A percentile compares a stretch with the other conserved stretches of the same genome.
These are phyloP conservation scores for Nemania diffusa DNA, from an alignment of 2,329 filamentous ascomycete genomes.

Conservation along the genomic window DNA sequence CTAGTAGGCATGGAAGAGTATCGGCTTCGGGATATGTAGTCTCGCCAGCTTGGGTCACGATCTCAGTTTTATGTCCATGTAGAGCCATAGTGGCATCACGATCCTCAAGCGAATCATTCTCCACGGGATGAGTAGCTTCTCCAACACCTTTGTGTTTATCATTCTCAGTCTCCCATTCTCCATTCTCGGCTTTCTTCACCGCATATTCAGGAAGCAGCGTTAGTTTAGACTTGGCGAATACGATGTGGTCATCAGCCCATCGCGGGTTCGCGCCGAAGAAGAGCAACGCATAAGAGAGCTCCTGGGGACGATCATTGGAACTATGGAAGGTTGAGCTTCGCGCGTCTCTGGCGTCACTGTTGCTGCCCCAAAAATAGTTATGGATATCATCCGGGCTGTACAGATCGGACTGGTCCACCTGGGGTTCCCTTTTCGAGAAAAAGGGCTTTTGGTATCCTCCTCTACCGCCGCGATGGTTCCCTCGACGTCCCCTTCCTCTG, in stretches of 20 bases:
- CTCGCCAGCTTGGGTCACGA: not conserved
- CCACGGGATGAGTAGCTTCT: not conserved
- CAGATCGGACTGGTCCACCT: constrained; percentile 33
- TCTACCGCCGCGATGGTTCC: constrained; percentile 19
- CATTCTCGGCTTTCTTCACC: constrained; percentile 38
- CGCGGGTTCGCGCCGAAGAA: constrained; percentile 40
- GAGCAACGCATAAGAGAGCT: constrained; percentile 41
- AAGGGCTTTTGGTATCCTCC: constrained; percentile 25
- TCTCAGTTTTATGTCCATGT: not conserved
- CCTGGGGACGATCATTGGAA: constrained; percentile 32
- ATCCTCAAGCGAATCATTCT: constrained; percentile 1
- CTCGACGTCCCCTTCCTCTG: constrained; percentile 18
- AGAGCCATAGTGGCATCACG: not conserved
- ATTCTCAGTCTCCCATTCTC: constrained; percentile 36
- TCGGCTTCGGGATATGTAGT: not conserved
- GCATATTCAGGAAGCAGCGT: constrained; percentile 41
- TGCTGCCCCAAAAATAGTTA: constrained; percentile 33
- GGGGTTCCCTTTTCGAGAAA: constrained; percentile 26
- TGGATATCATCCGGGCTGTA: constrained; percentile 35
- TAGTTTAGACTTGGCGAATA: constrained; percentile 44
- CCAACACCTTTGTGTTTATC: not conserved
- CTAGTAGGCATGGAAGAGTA: not conserved
- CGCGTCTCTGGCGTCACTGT: not conserved
- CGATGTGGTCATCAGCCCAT: constrained; percentile 40
- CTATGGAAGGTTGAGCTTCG: constrained; percentile 37